Conservation (phyloP, 805 yeast species). For the Nakazawaea siamensis region DNA sequence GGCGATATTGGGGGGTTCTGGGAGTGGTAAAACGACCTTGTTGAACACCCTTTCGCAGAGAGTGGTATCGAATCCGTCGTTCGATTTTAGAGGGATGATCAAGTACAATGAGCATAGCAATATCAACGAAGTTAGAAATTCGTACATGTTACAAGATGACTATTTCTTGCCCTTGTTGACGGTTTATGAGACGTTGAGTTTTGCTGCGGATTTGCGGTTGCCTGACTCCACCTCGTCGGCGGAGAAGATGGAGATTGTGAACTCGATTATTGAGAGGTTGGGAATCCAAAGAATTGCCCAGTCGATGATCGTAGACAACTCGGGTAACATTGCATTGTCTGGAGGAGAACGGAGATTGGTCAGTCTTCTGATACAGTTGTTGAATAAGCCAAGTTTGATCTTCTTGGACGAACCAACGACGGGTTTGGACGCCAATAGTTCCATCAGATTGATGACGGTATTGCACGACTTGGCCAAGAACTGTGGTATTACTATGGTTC, state of each 20-base stretch:
- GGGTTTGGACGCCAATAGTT: slow-evolving; percentile 51
- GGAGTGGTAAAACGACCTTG: slow-evolving; percentile 70
- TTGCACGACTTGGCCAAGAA: slow-evolving; percentile 40
- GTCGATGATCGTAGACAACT: slow-evolving; percentile 37
- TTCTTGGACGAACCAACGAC: slow-evolving; percentile 49
- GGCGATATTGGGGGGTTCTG: slow-evolving; percentile 75
- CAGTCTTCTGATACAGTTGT: slow-evolving; percentile 61
- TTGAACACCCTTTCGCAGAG: slow-evolving; percentile 53
- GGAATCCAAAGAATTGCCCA: slow-evolving; percentile 48
- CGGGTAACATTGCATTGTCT: slow-evolving; percentile 44
- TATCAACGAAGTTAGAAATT: slow-evolving; percentile 21
- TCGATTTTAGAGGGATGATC: slow-evolving; percentile 35
- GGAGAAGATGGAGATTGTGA: slow-evolving; percentile 39
- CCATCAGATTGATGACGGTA: slow-evolving; percentile 47
- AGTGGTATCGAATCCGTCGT: slow-evolving; percentile 27
- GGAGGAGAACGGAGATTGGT: slow-evolving; percentile 74
- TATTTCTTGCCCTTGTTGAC: slow-evolving; percentile 55
- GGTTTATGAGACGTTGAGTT: slow-evolving; percentile 52
- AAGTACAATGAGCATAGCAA: slow-evolving; percentile 19
- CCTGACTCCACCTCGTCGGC: slow-evolving; percentile 28
- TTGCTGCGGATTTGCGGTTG: slow-evolving; percentile 57
- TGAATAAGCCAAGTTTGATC: slow-evolving; percentile 57
- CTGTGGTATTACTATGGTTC: slow-evolving; percentile 54
- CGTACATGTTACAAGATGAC: slow-evolving; percentile 65
- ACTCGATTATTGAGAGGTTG: slow-evolving; percentile 44